Base-by-base conservation (phyloP, 2,329 filamentous ascomycete genomes). In the Aphanoascus verrucosus region DNA sequence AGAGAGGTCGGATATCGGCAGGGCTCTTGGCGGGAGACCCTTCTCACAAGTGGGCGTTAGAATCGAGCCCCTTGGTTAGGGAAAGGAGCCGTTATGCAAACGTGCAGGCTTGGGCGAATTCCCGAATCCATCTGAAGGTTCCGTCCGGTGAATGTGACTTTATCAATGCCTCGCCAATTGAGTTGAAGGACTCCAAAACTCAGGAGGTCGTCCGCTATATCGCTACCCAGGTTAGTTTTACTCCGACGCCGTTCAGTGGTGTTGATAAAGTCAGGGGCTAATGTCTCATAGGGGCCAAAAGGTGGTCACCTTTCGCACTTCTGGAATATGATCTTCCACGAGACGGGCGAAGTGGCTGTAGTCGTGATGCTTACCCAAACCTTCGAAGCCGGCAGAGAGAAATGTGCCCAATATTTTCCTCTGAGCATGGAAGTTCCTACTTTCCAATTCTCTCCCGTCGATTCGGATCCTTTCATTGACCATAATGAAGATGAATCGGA, bases 361-460 rank as follows among this genome's bases (percentile, higher is more conserved):
- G 84, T 97, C 51, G 84, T 97, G 54, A 96, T 97, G 87, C 80
- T 98, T 57, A 98, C 91, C 1, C 88, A 89, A 65, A 91, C 88
- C 23, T 78, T 86, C 64, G 91, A 97, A 69, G 77, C 79, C 32
- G 78, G 80, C 55, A 74, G 80, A 62, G 82, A 94, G 68, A 95
- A 96, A 69, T 97, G 91, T 69, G 88, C 80, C 60, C 86, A 84
- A 43, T 98, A 98, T 69, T 96, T 90, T 60, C 90, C 90, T 0
- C 68, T 75, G 52, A 69, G 73, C 41, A 65, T 76, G 14, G 76
- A 79, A 3, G 72, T 79, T 8, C 67, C 76, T 3, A 75, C 75
- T 0, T 77, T 69, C 61, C 58, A 60, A 76, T 62, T 72, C 14
- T 63, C 64, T 7, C 51, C 62, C 9, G 63, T 67, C 5, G 60